Evolutionary conservation across 2,329 filamentous ascomycete genomes (phyloP), one percentile per base, ranked within the genome.

Genomic region (Pseudodiploospora longispora): DNA sequence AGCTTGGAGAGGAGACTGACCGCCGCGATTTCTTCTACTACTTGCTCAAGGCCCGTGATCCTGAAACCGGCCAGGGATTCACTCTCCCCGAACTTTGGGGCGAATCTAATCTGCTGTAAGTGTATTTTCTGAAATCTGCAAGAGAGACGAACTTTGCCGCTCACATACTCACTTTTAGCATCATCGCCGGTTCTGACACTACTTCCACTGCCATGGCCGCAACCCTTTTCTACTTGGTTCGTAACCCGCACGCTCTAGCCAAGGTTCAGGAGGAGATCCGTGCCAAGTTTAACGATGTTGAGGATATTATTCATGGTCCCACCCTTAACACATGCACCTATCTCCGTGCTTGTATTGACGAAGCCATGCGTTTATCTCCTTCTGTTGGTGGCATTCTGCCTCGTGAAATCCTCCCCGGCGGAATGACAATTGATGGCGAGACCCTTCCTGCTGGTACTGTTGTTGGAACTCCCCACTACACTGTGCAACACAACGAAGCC

Each of bases 21-120:
- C 81, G 83, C 31, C 79, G 82, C 45, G 84, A 87, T 58, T 87
- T 87, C 67, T 87, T 87, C 66, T 82, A 85, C 63, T 81, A 87
- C 60, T 72, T 88, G 8, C 74, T 87, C 47, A 82, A 81, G 56
- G 83, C 83, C 6, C 76, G 76, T 34, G 83, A 87, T 52, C 82
- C 82, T 9, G 82, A 86, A 57, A 85, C 82, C 0, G 82, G 82
- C 42, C 71, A 76, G 46, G 80, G 80, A 1, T 82, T 86, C 56
- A 74, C 70, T 35, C 81, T 72, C 3, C 74, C 76, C 1, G 83
- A 86, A 56, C 74, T 87, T 27, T 84, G 82, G 80, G 79, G 74
- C 40, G 82, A 86, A 59, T 82, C 81, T 6, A 85, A 85, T 57
- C 64, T 85, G 12, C 71, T 87, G 67, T 77, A 56, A 62, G 71